Conservation (phyloP, 805 yeast genomes). For the Sugiyamaella smithiae region DNA sequence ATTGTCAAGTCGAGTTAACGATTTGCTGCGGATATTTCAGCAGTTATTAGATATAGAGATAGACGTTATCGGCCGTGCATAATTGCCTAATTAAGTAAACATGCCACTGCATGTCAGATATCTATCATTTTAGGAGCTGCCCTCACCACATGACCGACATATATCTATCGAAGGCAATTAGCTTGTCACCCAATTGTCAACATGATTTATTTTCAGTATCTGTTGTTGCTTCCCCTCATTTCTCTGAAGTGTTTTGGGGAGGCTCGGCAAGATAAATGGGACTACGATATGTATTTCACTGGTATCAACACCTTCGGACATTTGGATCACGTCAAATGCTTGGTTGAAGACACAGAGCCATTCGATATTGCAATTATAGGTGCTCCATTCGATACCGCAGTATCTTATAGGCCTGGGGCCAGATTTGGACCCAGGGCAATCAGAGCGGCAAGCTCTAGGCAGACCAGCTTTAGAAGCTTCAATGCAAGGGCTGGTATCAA, state of each 20-base stretch:
- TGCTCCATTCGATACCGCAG: constrained; percentile 82
- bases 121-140: too few species aligned
- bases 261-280: constrained; percentile 61
- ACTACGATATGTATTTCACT: constrained; percentile 59
- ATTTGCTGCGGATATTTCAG: too few species aligned
- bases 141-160: too few species aligned
- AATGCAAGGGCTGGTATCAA: constrained; percentile 62
- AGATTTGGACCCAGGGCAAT: constrained; percentile 65
- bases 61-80: too few species aligned
- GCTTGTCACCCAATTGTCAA: too few species aligned
- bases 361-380: constrained; percentile 76
- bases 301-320: constrained; percentile 61
- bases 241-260: background rate
- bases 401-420: constrained; percentile 76
- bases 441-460: constrained; percentile 47
- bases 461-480: constrained; percentile 64
- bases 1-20: too few species aligned
- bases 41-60: too few species aligned
- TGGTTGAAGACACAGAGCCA: constrained; percentile 41
- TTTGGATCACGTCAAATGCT: constrained; percentile 57
- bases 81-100: background rate
- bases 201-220: too few species aligned
- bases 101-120: background rate
- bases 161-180: too few species aligned
- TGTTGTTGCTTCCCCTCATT: background rate